Base-by-base conservation (phyloP, 345 rosid genomes). In the Hypericum perforatum region DNA sequence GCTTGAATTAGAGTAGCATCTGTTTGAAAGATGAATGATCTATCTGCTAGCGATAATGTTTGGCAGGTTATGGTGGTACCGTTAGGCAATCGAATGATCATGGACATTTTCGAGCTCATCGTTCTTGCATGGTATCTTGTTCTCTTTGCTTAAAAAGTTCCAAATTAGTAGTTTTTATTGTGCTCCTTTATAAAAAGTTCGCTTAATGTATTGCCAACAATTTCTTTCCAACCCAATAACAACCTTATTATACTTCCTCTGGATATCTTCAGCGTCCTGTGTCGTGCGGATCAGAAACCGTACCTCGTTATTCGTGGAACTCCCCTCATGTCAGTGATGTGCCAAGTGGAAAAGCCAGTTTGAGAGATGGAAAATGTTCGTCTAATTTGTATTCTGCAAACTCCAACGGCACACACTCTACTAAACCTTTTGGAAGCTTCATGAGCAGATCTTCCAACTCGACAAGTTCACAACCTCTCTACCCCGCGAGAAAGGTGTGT, bases 51-150 rank as follows among this genome's bases (percentile, higher is more conserved):
- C 9, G 48, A 38, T 29, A 36, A 41, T 41, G 6, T 50, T 58
- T 66, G 56, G 67, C 77, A 85, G 90, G 90, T 61, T 73, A 63
- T 53, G 59, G 51, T 61, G 85, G 71, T 9, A 43, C 78, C 43
- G 70, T 58, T 38, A 12, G 62, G 29, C 84, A 56, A 55, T 22
- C 58, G 63, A 71, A 70, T 52, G 67, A 55, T 56, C 70, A 65
- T 68, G 73, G 74, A 38, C 76, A 74, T 65, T 63, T 55, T 55
- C 71, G 57, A 43, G 47, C 65, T 0, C 71, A 72, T 16, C 69
- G 66, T 49, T 60, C 61, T 41, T 71, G 32, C 5, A 50, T 62
- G 49, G 89, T 85, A 67, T 60, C 32, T 22, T 22, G 82, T 60
- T 64, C 43, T 55, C 58, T 47, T 2, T 7, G 63, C 53, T 15